A percentile compares a stretch with the other conserved stretches of the same genome.
Evolutionary conservation across 805 yeast genomes (phyloP).

Genomic region (Huiozyma sinensis): DNA sequence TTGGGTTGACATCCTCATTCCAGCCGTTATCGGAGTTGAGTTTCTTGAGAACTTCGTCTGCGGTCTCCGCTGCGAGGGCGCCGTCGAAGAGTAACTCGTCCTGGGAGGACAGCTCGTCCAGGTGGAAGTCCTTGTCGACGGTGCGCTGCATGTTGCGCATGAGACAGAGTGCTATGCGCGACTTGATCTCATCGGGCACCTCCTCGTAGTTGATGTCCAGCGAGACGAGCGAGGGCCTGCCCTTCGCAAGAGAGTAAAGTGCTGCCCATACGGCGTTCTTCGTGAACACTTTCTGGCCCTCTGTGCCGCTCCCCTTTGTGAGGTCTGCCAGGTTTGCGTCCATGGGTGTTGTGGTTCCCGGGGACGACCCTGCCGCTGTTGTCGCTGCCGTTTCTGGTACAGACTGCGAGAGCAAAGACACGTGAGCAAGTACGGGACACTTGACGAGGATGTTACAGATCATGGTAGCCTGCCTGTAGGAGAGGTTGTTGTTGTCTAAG

Average conservation of each 20-base stretch:
- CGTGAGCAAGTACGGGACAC: slow-evolving; percentile 53
- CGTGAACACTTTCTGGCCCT: slow-evolving; percentile 1
- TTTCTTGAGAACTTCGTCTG: slow-evolving; percentile 45
- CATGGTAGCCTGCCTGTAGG: slow-evolving; percentile 43
- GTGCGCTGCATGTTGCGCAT: slow-evolving; percentile 71
- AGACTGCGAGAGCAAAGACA: slow-evolving; percentile 55
- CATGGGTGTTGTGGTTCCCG: not conserved
- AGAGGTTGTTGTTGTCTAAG: slow-evolving; percentile 56
- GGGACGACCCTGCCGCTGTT: not conserved
- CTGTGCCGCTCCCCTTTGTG: not conserved
- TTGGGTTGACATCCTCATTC: not conserved
- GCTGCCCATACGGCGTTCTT: slow-evolving; percentile 37
- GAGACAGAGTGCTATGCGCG: slow-evolving; percentile 66
- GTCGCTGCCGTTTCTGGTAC: not conserved
- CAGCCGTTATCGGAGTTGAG: slow-evolving; percentile 28
- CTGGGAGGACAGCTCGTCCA: slow-evolving; percentile 28
- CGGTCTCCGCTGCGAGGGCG: slow-evolving; percentile 60
- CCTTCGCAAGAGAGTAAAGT: slow-evolving; percentile 57
- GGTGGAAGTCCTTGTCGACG: slow-evolving; percentile 29
- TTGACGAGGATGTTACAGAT: slow-evolving; percentile 61
- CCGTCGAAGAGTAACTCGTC: slow-evolving; percentile 72
- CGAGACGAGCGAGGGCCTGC: slow-evolving; percentile 52
- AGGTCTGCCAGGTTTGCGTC: not conserved
- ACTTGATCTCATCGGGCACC: slow-evolving; percentile 52
- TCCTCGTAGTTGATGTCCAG: slow-evolving; percentile 56